Evolutionary conservation across 108 stramenopile genomes (phyloP).

Genomic region (Poteriospumella lacustris): DNA sequence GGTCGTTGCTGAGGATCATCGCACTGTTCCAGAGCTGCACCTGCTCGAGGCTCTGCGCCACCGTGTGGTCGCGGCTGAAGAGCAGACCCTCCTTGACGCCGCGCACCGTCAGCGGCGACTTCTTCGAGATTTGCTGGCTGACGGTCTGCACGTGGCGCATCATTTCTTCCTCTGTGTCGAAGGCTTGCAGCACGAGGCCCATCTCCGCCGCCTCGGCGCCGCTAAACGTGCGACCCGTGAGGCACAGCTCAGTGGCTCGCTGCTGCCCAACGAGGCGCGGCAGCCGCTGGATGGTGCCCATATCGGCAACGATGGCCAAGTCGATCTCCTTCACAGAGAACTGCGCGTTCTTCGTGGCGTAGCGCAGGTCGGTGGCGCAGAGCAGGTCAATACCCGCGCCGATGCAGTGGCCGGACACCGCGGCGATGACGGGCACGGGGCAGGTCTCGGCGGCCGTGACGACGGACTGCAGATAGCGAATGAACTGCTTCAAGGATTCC

Average conservation of each 20-base stretch:
- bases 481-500: slow-evolving; percentile 30
- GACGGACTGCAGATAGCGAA: slow-evolving; percentile 34
- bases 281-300: slow-evolving; percentile 55
- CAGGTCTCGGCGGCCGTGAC: slow-evolving; percentile 44
- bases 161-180: slow-evolving; percentile 20
- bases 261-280: slow-evolving; percentile 53
- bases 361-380: slow-evolving; percentile 50
- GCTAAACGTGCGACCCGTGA: slow-evolving; percentile 42
- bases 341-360: slow-evolving; percentile 41
- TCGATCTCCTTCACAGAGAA: slow-evolving; percentile 55
- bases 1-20: not conserved
- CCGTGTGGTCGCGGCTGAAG: not conserved
- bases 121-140: slow-evolving; percentile 38
- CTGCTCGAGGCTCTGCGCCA: not conserved
- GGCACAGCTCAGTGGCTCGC: slow-evolving; percentile 48
- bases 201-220: slow-evolving; percentile 23
- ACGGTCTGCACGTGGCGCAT: slow-evolving; percentile 29
- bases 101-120: slow-evolving; percentile 49
- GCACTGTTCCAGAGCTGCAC: not conserved
- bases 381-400: slow-evolving; percentile 55
- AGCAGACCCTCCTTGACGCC: not conserved
- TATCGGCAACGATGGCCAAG: slow-evolving; percentile 55
- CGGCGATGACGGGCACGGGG: slow-evolving; percentile 52
- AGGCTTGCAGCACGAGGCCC: slow-evolving; percentile 30
- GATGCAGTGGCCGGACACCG: slow-evolving; percentile 52